Conservation (phyloP, 331 rosid species). For the Erythrophleum ivorense region DNA sequence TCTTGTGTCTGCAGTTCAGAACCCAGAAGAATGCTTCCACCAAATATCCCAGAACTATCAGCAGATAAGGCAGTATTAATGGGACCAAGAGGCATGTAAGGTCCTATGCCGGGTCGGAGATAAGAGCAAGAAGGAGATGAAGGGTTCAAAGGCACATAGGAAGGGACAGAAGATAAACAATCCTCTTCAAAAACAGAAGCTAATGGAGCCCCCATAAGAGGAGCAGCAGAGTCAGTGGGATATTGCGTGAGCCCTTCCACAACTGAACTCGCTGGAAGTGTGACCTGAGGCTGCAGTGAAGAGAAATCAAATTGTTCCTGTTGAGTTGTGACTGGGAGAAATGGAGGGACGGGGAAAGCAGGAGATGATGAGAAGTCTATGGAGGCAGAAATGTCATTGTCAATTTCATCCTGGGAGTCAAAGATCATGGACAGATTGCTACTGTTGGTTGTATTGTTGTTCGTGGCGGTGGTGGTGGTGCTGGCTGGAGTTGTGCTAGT, state of each 20-base stretch:
- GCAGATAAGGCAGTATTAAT: conserved; percentile 63
- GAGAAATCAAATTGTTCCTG: conserved; percentile 66
- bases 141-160: conserved; percentile 72
- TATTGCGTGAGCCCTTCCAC: conserved; percentile 69
- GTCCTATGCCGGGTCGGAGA: conserved; percentile 58
- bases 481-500: conserved; percentile 46
- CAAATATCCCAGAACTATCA: conserved; percentile 67
- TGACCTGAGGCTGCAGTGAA: conserved; percentile 52
- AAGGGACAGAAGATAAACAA: conserved; percentile 80
- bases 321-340: conserved; percentile 49
- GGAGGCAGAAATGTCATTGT: conserved; percentile 90
- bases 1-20: conserved; percentile 80
- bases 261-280: conserved; percentile 53
- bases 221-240: conserved; percentile 47
- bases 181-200: conserved; percentile 72
- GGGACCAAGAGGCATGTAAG: conserved; percentile 64
- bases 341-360: conserved; percentile 56
- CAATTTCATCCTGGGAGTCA: conserved; percentile 80
- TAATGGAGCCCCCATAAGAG: conserved; percentile 57
- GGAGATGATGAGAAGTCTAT: conserved; percentile 76
- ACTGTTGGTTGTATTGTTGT: conserved; percentile 39
- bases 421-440: conserved; percentile 66
- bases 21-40: conserved; percentile 59
- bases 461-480: conserved; percentile 32
- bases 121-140: conserved; percentile 76